Conservation (phyloP, 2,329 filamentous ascomycete genomes). For the Pseudocercospora pini-densiflorae region DNA sequence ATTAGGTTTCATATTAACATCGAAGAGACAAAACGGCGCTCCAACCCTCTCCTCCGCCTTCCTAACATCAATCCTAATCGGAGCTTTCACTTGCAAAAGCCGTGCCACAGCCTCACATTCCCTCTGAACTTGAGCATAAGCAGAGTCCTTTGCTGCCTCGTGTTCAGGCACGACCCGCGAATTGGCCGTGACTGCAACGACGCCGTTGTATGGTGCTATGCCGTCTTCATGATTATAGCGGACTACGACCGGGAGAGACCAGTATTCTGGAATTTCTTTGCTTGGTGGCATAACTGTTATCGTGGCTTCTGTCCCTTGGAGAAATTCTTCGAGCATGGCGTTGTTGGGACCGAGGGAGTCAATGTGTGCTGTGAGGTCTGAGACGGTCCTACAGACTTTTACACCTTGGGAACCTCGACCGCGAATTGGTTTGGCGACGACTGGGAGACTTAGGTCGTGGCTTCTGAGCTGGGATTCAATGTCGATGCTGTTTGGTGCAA, state of each 20-base stretch:
- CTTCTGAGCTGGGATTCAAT: neutral
- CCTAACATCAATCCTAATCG: constrained; percentile 54
- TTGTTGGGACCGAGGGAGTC: constrained; percentile 41
- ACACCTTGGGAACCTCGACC: constrained; percentile 58
- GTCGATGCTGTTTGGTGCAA: constrained; percentile 26
- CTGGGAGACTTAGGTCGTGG: constrained; percentile 34
- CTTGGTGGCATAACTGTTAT: constrained; percentile 58
- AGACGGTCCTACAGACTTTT: constrained; percentile 47
- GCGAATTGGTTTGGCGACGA: constrained; percentile 56
- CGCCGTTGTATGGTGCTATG: constrained; percentile 56
- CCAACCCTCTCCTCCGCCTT: constrained; percentile 39
- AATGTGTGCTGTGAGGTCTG: constrained; percentile 44
- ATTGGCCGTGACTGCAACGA: constrained; percentile 54
- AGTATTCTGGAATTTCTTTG: constrained; percentile 41
- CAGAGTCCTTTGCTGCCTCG: constrained; percentile 40
- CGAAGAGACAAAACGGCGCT: constrained; percentile 53
- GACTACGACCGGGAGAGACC: constrained; percentile 51
- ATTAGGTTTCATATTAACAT: constrained; percentile 60
- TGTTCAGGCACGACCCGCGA: constrained; percentile 46
- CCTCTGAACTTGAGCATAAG: constrained; percentile 40
- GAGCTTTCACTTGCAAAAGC: constrained; percentile 48
- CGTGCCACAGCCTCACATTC: constrained; percentile 50
- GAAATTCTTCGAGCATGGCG: constrained; percentile 56
- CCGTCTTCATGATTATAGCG: constrained; percentile 55
- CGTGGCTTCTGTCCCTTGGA: constrained; percentile 55